Base-by-base conservation (phyloP, 2,329 filamentous ascomycete species). In the Plenodomus biglobosus region DNA sequence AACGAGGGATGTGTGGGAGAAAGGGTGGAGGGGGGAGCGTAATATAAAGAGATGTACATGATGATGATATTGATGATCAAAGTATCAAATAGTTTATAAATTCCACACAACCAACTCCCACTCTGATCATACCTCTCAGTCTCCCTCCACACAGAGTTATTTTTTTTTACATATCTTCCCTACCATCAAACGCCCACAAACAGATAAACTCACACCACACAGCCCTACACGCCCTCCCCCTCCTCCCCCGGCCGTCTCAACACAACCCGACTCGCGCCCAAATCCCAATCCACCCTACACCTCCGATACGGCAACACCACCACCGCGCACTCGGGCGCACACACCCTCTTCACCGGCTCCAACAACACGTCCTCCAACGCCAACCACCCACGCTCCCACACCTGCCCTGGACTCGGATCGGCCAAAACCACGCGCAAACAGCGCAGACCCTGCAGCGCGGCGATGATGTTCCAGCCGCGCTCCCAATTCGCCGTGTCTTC, bases 401-500 rank as follows among this genome's bases (percentile, higher is more conserved):
- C 48, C 0, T 34, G 46, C 11, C 64, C 53, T n/a, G 53, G 48
- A 44, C 61, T 67, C 2, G 65, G 57, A 54, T 71, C 67, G 3
- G 59, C 27, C 15, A 71, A 17, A 16, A 56, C 55, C 6, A 71
- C 67, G 19, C 49, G 55, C 32, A 71, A 42, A 36, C 64, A 53
- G 15, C 56, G 40, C 38, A 71, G 30, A 2, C 59, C 58, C 15
- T 53, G 38, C 68, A 71, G 66, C 1, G 46, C 34, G 0, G 64
- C 57, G 15, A 71, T 37, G 0, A 67, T 65, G 0, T 22, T 22
- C 69, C 69, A 71, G 1, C 44, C 61, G 2, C 52, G 56, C 38
- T 64, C 59, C 69, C 69, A 71, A 37, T 69, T 68, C 22, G 44
- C 50, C 1, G 69, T 71, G 20, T 71, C 69, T 38, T 71, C 69